phyloP scores from a whole-genome alignment of 225 moss, liverwort and hornwort species.

The Pseudoscleropodium purum region DNA sequence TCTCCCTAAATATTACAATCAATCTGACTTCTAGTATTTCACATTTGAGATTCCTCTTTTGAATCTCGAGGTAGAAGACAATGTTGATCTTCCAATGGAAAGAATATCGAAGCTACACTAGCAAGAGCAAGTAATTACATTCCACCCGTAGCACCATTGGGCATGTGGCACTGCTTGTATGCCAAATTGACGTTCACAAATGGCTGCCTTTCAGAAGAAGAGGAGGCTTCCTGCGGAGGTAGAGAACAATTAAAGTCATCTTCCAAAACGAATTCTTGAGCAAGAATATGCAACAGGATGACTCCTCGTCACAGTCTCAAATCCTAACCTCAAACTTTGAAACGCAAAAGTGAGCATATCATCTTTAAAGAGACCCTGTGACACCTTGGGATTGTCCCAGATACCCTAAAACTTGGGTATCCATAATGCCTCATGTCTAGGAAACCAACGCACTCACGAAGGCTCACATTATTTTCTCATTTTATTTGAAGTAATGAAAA shows the following conservation, averaged over 20 bases:
- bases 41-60: constrained; percentile 2
- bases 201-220: neutral
- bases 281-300: neutral
- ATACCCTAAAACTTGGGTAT: neutral
- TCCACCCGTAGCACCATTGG: constrained; percentile 11
- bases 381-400: neutral
- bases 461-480: neutral
- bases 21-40: neutral
- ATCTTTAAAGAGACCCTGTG: neutral
- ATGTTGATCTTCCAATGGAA: constrained; percentile 4
- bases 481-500: neutral
- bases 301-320: neutral
- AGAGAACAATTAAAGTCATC: neutral
- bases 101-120: neutral
- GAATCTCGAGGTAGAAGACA: neutral
- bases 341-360: neutral
- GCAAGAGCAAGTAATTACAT: neutral
- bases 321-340: neutral
- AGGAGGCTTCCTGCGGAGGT: constrained; percentile 3
- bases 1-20: neutral
- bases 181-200: constrained; percentile 18
- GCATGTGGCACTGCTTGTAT: constrained; percentile 46
- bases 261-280: neutral
- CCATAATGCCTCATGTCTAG: neutral
- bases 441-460: neutral